Percentiles rank a stretch among this genome's conserved stretches.
Evolutionary conservation across 2,329 filamentous ascomycete genomes (phyloP).

Genomic region (Ceratocystiopsis sp.): DNA sequence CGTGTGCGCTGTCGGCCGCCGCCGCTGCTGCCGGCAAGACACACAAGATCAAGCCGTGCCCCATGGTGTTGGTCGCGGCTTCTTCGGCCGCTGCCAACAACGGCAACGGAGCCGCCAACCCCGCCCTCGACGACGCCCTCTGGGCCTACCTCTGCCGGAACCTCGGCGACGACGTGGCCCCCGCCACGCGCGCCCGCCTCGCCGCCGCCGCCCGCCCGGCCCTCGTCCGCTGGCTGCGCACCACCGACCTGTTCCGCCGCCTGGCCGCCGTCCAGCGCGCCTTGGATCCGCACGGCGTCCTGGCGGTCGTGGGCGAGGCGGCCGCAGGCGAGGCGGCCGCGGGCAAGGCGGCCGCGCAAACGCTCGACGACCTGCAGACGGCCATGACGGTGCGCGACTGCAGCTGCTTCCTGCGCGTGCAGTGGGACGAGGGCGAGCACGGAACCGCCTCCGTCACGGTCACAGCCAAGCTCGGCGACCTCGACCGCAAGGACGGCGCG

Average conservation of each 20-base stretch:
- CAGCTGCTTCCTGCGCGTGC: constrained; percentile 52
- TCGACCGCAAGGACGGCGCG: constrained; percentile 56
- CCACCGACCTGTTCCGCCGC: constrained; percentile 24
- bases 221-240: constrained; percentile 21
- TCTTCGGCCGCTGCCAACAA: no score
- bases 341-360: no score
- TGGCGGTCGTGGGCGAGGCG: background rate
- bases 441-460: constrained; percentile 14
- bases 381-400: constrained; percentile 74
- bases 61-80: constrained; percentile 8
- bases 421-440: background rate
- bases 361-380: constrained; percentile 36
- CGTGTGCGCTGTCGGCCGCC: constrained; percentile 41
- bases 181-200: constrained; percentile 12
- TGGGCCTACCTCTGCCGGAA: constrained; percentile 17
- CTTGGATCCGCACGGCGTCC: constrained; percentile 12
- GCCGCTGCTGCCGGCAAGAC: background rate
- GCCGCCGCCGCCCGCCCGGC: constrained; percentile 12
- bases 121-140: constrained; percentile 5
- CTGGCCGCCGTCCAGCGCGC: constrained; percentile 20
- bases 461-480: constrained; percentile 50
- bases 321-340: background rate
- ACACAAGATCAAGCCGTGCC: constrained; percentile 10
- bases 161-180: constrained; percentile 16
- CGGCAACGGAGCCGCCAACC: no score